Evolutionary conservation across 331 rosid species (phyloP).

Genomic region (Cydonia oblonga): DNA sequence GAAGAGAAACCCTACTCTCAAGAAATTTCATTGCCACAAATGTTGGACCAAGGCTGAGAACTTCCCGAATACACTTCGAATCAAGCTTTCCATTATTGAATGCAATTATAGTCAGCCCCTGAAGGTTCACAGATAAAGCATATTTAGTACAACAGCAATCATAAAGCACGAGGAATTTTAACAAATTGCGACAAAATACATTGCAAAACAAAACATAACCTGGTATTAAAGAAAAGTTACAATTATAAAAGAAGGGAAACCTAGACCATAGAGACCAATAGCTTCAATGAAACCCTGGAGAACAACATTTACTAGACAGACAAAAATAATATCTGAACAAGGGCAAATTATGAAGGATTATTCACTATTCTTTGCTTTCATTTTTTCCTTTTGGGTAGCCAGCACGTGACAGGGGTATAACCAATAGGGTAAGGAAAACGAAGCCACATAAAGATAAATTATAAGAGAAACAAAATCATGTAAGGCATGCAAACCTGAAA

Average conservation of each 20-base stretch:
- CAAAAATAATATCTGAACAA: neutral
- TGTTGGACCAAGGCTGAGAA: slow-evolving; percentile 93
- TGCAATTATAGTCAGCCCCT: slow-evolving; percentile 79
- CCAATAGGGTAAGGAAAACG: neutral
- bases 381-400: neutral
- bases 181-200: neutral
- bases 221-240: neutral
- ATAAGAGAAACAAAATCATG: neutral
- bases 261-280: neutral
- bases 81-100: slow-evolving; percentile 55
- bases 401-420: neutral
- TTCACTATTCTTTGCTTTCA: neutral
- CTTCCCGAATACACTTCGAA: slow-evolving; percentile 63
- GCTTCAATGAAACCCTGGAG: neutral
- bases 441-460: neutral
- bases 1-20: slow-evolving; percentile 54
- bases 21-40: slow-evolving; percentile 76
- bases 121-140: slow-evolving; percentile 12
- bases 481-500: slow-evolving; percentile 57
- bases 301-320: neutral
- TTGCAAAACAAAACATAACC: neutral
- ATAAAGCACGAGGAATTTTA: neutral
- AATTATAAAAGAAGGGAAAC: no score
- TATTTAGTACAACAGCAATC: neutral
- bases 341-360: neutral